Evolutionary conservation across 768 basidiomycete genomes (phyloP), one percentile per base, ranked within the genome.

Genomic region (Rhodosporidiobolus odoratus): DNA sequence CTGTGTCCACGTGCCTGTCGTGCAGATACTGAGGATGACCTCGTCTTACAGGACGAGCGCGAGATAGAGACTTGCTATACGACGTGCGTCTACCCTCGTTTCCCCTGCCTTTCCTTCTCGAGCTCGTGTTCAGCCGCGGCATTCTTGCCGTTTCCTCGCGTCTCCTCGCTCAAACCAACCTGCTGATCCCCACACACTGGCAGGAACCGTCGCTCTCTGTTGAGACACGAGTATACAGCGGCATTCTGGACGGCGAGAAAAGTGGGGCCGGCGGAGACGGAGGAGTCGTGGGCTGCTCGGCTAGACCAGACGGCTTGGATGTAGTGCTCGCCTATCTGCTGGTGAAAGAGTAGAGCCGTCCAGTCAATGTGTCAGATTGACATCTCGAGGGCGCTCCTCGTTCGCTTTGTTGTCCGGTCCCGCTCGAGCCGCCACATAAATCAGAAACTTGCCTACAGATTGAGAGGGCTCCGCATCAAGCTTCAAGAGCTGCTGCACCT

Each of bases 341-440:
- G 19, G 58, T n/a, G n/a, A 30, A 45, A 32, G 40, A 5, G 23
- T 9, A 52, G 50, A 17, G 50, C n/a, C n/a, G n/a, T n/a, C n/a
- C n/a, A 16, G 50, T 52, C n/a, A n/a, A n/a, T n/a, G n/a, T n/a
- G n/a, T 56, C 30, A 32, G 40, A 27, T 58, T 58, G 57, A 58
- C 38, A 58, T 58, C 58, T 65, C 76, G 90, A n/a, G n/a, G n/a
- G n/a, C n/a, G n/a, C n/a, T n/a, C n/a, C n/a, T 88, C 95, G 97
- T 97, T 72, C 95, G 86, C 71, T 93, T 88, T 70, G 96, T 88
- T 6, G 95, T 94, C 83, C 97, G 96, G 83, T 97, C 95, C 68
- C 94, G 84, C 80, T 97, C 95, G 78, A 96, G 96, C 68, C 92
- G 87, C 78, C 97, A 95, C 82, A 97, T 97, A n/a, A n/a, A n/a